Base-by-base conservation (phyloP, 75 land plant species). In the Cupressus sempervirens region DNA sequence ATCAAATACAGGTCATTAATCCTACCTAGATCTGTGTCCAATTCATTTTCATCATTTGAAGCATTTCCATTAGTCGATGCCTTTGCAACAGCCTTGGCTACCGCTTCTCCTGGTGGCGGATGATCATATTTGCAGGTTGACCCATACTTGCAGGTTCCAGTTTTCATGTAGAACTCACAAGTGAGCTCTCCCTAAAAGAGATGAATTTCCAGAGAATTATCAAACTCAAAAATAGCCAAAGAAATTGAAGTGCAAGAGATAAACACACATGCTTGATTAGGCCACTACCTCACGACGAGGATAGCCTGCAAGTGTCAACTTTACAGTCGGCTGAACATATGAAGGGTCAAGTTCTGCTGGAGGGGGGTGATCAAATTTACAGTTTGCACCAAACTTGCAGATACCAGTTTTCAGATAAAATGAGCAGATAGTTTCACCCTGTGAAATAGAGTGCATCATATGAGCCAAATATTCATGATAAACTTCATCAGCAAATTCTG, bases 281-380 rank as follows among this genome's bases (percentile, higher is more conserved):
- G 9, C 15, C 20, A 4, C 72, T 89, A 95, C 99, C 97, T 94
- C 99, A 90, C 99, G 89, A 84, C 99, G 92, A 30, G 99, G 99
- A 34, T 93, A 82, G 15, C 99, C 99, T 18, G 99, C 99, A 83
- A 97, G 99, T 83, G 94, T 94, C n/a, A 97, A 91, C 83, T 93
- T 97, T 38, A 95, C 94, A 87, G 35, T 76, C n/a, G 86, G 86
- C 68, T 94, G 81, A 52, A 36, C 38, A 54, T 82, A 67, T 20
- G 75, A 82, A 40, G 84, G 62, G 56, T 76, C 83, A 18, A 86
- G 77, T 41, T 83, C 35, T 72, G 85, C 84, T 29, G 92, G 86
- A 40, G 89, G 91, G 2, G 93, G 87, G 8, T 94, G 88, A 83
- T 97, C 98, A 58, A 93, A 90, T 79, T 89, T 90, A 87, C 91